Evolutionary conservation across 1,139 yeast species (phyloP), one percentile per base, ranked within the genome.

Genomic region (Candida mesenterica): DNA sequence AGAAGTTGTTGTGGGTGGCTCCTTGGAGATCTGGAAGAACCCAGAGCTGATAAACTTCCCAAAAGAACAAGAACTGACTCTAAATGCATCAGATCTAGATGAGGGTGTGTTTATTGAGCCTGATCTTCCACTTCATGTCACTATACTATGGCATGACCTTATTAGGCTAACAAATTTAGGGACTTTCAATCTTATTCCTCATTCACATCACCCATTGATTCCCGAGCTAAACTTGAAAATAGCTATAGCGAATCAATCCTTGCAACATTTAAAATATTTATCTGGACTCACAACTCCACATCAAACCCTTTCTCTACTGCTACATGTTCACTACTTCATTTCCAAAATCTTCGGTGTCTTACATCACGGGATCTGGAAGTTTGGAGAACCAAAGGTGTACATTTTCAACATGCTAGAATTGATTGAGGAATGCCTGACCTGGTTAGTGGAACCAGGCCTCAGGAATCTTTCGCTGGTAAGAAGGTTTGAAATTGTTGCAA

Each of bases 71-170:
- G 24, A 13, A 19, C 22, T 19, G 22, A 19, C 22, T 19, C 22
- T 19, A n/a, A n/a, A n/a, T n/a, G n/a, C n/a, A n/a, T n/a, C n/a
- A n/a, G n/a, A n/a, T n/a, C n/a, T n/a, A n/a, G n/a, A n/a, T n/a
- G n/a, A n/a, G n/a, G n/a, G n/a, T n/a, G n/a, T n/a, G n/a, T n/a
- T n/a, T n/a, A n/a, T n/a, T n/a, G 22, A 9, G 9, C 22, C 22
- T 19, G 22, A 9, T 9, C 22, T 19, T n/a, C 56, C 62, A 30
- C 36, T 63, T 3, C 68, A 65, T 37, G 38, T 67, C 14, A 57
- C 70, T 36, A 48, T 49, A 32, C 35, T 68, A 8, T 70, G 75
- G 75, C 48, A 53, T 23, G 69, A 65, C 28, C 33, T 64, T 13
- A 43, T 69, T 8, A 43, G 73, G 22, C 37, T 65, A 15, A 41